These are phyloP conservation scores for Crepidotus variabilis DNA, from an alignment of 768 basidiomycete species.

Conservation along the genomic window DNA sequence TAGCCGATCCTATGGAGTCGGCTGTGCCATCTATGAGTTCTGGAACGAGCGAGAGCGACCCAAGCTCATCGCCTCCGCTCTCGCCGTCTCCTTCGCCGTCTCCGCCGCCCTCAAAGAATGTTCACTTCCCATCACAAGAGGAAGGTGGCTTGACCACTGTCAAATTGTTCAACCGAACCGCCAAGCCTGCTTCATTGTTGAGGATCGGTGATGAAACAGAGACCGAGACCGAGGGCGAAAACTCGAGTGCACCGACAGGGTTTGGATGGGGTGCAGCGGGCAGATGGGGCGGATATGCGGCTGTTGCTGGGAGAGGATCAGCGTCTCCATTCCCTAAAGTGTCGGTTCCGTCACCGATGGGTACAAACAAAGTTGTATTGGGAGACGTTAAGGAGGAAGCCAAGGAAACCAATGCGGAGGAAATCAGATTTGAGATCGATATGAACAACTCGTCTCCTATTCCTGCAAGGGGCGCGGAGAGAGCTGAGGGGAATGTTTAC, in stretches of 20 bases:
- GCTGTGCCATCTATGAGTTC: neutral
- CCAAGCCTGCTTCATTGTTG: constrained; percentile 55
- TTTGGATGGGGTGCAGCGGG: constrained; percentile 8
- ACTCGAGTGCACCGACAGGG: constrained; percentile 10
- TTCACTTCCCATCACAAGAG: constrained; percentile 78
- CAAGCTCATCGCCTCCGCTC: no score
- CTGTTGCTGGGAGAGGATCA: constrained; percentile 1
- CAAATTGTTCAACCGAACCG: constrained; percentile 60
- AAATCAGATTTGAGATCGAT: constrained; percentile 12
- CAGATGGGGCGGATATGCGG: constrained; percentile 7
- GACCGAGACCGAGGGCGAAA: constrained; percentile 34
- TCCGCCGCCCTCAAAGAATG: constrained; percentile 68
- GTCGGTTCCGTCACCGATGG: neutral
- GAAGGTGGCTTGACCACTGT: constrained; percentile 60
- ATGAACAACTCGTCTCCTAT: constrained; percentile 20
- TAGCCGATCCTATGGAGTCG: constrained; percentile 8
- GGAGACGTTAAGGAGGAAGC: constrained; percentile 3
- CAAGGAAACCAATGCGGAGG: neutral
- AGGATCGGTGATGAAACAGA: constrained; percentile 21
- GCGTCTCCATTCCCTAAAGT: constrained; percentile 21
- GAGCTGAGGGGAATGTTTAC: constrained; percentile 21
- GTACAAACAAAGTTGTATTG: neutral
- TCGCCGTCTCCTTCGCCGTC: constrained; percentile 11
- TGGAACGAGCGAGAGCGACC: no score
- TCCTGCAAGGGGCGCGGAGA: constrained; percentile 23